Percentiles rank a stretch among this genome's conserved stretches.
These are phyloP conservation scores for Mortierella claussenii DNA, from an alignment of 192 early-diverging fungal species.

Conservation along the genomic window DNA sequence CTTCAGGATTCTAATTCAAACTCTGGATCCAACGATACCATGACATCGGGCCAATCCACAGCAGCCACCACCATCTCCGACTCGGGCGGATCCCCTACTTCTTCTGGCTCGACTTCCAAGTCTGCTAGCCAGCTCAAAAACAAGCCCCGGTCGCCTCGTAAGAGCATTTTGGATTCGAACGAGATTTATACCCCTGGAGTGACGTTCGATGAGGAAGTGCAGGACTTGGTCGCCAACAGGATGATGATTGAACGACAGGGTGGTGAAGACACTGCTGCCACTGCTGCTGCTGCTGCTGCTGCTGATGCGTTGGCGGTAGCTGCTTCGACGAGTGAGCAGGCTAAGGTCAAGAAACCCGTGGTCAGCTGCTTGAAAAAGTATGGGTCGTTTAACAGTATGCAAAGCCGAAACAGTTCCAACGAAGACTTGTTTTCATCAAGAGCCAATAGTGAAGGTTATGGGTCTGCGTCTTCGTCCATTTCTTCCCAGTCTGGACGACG, in stretches of 20 bases:
- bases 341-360: conserved; percentile 30
- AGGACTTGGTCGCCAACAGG: conserved; percentile 26
- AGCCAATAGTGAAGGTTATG: conserved; percentile 13
- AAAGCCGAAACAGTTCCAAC: conserved; percentile 8
- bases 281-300: neutral
- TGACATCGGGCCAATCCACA: conserved; percentile 17
- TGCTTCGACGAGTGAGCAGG: too few species aligned
- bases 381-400: conserved; percentile 22
- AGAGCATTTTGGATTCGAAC: conserved; percentile 4
- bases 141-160: neutral
- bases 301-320: neutral
- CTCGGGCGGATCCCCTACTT: conserved; percentile 7
- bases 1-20: conserved; percentile 33
- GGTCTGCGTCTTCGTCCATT: neutral
- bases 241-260: conserved; percentile 26
- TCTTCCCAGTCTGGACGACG: neutral
- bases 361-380: conserved; percentile 47
- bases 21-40: conserved; percentile 30
- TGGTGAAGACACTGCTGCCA: neutral
- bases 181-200: conserved; percentile 25
- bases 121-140: neutral
- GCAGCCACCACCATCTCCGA: conserved; percentile 23
- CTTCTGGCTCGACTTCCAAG: conserved; percentile 3
- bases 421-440: conserved; percentile 3
- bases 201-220: conserved; percentile 35